Evolutionary conservation across 495 filamentous ascomycete species (phyloP).

Genomic region (Lichenothelia convexa): DNA sequence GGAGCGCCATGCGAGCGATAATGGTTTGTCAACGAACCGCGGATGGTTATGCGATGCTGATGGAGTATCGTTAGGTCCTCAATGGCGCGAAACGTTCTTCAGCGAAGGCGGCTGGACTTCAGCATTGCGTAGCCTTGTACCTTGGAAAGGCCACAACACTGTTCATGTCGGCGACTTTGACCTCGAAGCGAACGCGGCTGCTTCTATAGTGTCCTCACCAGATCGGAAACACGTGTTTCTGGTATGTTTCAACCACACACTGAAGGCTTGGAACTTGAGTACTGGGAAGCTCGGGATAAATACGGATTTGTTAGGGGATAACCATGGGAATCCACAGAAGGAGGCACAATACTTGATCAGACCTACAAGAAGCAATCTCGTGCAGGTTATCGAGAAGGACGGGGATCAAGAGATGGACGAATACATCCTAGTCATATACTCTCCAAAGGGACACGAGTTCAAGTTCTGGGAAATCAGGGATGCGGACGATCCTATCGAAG

Average conservation of each 20-base stretch:
- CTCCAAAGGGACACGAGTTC: slow-evolving; percentile 72
- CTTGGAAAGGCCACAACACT: slow-evolving; percentile 46
- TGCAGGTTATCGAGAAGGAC: slow-evolving; percentile 48
- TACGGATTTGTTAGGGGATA: slow-evolving; percentile 48
- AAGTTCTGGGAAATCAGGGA: slow-evolving; percentile 79
- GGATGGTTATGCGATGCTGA: slow-evolving; percentile 9
- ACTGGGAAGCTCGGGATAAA: slow-evolving; percentile 53
- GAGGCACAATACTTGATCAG: slow-evolving; percentile 53
- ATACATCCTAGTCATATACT: slow-evolving; percentile 68
- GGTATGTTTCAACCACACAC: slow-evolving; percentile 65
- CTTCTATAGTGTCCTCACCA: slow-evolving; percentile 44
- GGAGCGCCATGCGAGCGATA: slow-evolving; percentile 42
- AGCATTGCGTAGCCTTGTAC: slow-evolving; percentile 50
- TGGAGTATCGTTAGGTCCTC: slow-evolving; percentile 32
- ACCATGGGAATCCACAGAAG: slow-evolving; percentile 35
- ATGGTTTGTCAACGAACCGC: slow-evolving; percentile 37
- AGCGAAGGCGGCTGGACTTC: slow-evolving; percentile 62
- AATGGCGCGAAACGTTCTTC: slow-evolving; percentile 64
- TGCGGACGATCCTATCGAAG: slow-evolving; percentile 39
- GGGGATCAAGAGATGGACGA: slow-evolving; percentile 35
- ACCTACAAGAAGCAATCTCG: slow-evolving; percentile 49
- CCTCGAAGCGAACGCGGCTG: slow-evolving; percentile 45
- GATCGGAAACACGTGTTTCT: slow-evolving; percentile 60
- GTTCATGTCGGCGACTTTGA: slow-evolving; percentile 45
- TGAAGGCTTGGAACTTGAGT: slow-evolving; percentile 70